phyloP scores from a whole-genome alignment of 352 stramenopile species.

The Globisporangium iwayamae region DNA sequence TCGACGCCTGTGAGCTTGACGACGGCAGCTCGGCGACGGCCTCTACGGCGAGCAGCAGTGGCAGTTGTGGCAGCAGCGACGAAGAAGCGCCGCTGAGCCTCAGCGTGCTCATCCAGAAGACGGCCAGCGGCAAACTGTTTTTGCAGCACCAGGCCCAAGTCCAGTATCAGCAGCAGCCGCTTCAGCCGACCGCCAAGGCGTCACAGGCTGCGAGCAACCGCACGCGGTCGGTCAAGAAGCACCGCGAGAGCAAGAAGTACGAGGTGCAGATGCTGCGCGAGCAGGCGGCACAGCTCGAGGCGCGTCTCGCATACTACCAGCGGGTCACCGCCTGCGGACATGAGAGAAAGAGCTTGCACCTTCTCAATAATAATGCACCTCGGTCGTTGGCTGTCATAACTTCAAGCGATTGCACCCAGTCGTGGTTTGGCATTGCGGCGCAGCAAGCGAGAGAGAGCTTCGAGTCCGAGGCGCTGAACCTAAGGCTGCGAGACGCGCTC shows the following conservation, averaged over 20 bases:
- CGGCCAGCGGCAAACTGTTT: neutral
- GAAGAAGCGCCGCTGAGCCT: slow-evolving; percentile 3
- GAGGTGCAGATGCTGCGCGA: slow-evolving; percentile 5
- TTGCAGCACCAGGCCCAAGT: neutral
- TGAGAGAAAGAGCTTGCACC: neutral
- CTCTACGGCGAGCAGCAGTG: neutral
- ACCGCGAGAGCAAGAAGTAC: slow-evolving; percentile 6
- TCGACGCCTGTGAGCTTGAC: slow-evolving; percentile 14
- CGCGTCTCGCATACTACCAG: neutral
- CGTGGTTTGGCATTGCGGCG: slow-evolving; percentile 5
- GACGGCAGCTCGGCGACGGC: neutral
- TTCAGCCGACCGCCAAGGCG: neutral
- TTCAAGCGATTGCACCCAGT: neutral
- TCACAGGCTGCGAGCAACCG: neutral
- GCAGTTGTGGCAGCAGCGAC: neutral
- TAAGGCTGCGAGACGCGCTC: slow-evolving; percentile 5
- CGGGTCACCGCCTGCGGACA: neutral
- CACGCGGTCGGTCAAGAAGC: neutral
- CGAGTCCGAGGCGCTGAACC: slow-evolving; percentile 4
- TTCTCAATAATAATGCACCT: no score
- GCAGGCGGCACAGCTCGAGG: neutral
- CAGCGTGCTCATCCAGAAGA: slow-evolving; percentile 5
- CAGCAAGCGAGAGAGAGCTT: neutral
- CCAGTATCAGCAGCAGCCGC: neutral
- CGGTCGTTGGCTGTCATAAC: no score